These are phyloP conservation scores for Schizochytrium sp. DNA, from an alignment of 108 stramenopile genomes.

Conservation along the genomic window DNA sequence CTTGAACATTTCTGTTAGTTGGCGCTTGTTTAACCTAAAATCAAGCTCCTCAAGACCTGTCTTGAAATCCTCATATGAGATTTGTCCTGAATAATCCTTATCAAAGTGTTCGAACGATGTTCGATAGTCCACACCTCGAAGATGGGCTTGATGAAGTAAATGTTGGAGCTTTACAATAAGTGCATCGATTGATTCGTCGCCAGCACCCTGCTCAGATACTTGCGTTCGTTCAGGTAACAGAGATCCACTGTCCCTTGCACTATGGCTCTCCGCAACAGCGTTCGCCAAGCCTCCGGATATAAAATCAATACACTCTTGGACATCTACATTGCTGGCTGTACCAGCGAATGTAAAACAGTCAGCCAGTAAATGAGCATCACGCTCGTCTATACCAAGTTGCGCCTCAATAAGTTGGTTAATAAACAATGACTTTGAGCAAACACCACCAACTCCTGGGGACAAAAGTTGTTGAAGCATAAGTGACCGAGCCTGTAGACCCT, in stretches of 20 bases:
- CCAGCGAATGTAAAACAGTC: constrained; percentile 39
- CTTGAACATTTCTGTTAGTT: background rate
- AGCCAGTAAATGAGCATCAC: constrained; percentile 12
- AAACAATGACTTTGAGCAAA: background rate
- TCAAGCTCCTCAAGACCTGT: constrained; percentile 32
- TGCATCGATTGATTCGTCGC: background rate
- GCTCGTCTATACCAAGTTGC: constrained; percentile 29
- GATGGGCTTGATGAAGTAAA: background rate
- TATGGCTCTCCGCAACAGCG: background rate
- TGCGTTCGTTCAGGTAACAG: background rate
- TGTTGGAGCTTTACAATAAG: background rate
- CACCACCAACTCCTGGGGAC: background rate
- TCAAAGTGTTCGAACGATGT: constrained; percentile 60
- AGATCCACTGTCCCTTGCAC: background rate
- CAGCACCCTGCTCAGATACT: background rate
- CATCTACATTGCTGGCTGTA: background rate
- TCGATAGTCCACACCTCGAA: constrained; percentile 37
- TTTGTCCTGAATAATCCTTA: constrained; percentile 3
- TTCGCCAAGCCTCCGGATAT: background rate
- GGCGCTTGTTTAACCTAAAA: constrained; percentile 1
- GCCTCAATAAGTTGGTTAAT: background rate
- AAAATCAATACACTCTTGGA: constrained; percentile 37
- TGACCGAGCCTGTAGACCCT: background rate
- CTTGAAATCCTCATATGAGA: constrained; percentile 27
- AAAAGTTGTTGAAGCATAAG: background rate